Evolutionary conservation across 495 filamentous ascomycete species (phyloP), one percentile per base, ranked within the genome.

Genomic region (Alectoria sarmentosa): DNA sequence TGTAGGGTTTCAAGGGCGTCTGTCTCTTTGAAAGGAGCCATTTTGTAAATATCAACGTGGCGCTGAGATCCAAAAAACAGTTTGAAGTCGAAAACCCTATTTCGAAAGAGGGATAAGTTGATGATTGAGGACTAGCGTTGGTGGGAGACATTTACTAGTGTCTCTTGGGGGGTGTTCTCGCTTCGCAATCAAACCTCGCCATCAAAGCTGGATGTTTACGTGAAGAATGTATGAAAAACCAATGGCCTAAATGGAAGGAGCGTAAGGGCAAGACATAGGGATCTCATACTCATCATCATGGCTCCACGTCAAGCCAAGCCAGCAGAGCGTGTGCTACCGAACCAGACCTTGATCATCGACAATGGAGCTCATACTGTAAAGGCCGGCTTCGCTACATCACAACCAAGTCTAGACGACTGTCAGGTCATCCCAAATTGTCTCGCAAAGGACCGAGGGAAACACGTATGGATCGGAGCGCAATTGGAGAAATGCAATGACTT

Each of bases 341-440:
- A 84, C 14, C 81, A 82, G 65, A 96, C 92, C 0, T 85, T 98
- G 55, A 81, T 99, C 56, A 78, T 98, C 68, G 95, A 99, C 78
- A 98, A 98, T 80, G 95, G 94, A 69, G 91, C 87, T 37, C 89
- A 90, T 73, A 93, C 88, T 6, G 88, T 98, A 74, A 99, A 99
- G 80, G 92, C 92, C 32, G 93, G 94, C 66, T 90, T 93, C 71
- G 83, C 87, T 38, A 76, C 80, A 21, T 67, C 76, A 28, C 66
- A 65, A 28, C 74, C 65, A 37, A 69, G 67, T 19, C 38, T 54
- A 32, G 75, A 79, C 54, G 82, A 86, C 56, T 95, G 90, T 72
- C 77, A 82, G 15, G 74, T 87, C 26, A 89, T 96, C 57, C 91
- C 92, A 8, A 99, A 99, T 74, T 91, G 88, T 71, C 80, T 99